Conservation (phyloP, 2,329 filamentous ascomycete species). For the Anisogramma anomala region DNA sequence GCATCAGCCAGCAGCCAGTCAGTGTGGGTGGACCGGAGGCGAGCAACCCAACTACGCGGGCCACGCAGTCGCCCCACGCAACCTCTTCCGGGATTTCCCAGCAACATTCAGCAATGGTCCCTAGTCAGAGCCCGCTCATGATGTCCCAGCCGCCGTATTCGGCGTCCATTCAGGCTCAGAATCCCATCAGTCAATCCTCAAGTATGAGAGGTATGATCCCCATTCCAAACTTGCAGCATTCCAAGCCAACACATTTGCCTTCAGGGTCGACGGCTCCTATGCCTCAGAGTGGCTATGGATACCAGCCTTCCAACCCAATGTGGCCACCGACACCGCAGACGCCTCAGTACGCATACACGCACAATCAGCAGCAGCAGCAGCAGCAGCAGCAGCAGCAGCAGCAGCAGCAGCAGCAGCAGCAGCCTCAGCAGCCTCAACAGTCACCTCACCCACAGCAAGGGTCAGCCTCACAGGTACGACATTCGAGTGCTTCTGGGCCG, state of each 20-base stretch:
- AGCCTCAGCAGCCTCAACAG: constrained; percentile 20
- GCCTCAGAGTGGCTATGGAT: constrained; percentile 49
- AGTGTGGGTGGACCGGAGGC: constrained; percentile 31
- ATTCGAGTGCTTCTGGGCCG: constrained; percentile 40
- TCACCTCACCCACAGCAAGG: constrained; percentile 39
- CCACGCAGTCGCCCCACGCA: constrained; percentile 47
- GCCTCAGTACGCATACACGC: constrained; percentile 44
- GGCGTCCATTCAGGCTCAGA: constrained; percentile 59
- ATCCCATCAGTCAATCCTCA: constrained; percentile 59
- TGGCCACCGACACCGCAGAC: constrained; percentile 57
- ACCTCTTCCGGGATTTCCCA: constrained; percentile 38
- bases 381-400: constrained; percentile 42
- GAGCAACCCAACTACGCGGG: constrained; percentile 37
- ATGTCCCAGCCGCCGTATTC: constrained; percentile 56
- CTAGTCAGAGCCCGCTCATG: constrained; percentile 55
- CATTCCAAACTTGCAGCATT: constrained; percentile 50
- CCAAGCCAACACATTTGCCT: constrained; percentile 50
- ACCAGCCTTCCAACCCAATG: constrained; percentile 48
- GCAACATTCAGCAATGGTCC: constrained; percentile 42
- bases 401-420: constrained; percentile 23
- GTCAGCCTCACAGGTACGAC: constrained; percentile 48
- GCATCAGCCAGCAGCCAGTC: constrained; percentile 30
- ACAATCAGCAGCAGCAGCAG: constrained; percentile 27
- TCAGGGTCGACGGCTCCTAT: constrained; percentile 42
- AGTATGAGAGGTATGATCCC: constrained; percentile 57